Evolutionary conservation across 495 filamentous ascomycete genomes (phyloP), one percentile per base, ranked within the genome.

Genomic region (Aspergillus saccharolyticus): DNA sequence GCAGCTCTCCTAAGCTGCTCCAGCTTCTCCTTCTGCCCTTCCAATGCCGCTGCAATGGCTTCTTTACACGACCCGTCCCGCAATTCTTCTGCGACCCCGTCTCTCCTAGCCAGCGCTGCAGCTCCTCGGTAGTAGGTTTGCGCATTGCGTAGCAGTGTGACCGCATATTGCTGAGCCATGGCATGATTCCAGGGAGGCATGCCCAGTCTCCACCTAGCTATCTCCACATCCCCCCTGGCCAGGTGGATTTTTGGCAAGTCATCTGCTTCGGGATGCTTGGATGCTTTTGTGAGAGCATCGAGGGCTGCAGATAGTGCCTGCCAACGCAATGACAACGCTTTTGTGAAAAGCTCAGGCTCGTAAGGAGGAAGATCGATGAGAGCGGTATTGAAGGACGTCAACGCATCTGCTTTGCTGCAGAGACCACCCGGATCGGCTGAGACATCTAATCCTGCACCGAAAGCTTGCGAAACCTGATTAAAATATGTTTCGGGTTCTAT

Each of bases 51-150:
- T 16, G 66, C 76, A 54, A 81, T 68, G 3, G 77, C 72, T 56
- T 78, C 76, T 59, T 75, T 77, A 46, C 66, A 74, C 4, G 65
- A 59, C 15, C 65, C 80, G 28, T 84, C 78, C n/a, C 63, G 68
- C 57, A 76, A 72, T 60, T 80, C 74, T 12, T 80, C 75, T 4
- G 54, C 52, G 3, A 59, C 69, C 46, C 76, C 69, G 53, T 77
- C 72, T 61, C 70, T 66, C 39, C 72, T 65, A 47, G 75, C 72
- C 22, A 84, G 59, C 33, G 70, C 77, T 45, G 74, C 75, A 1
- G 84, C 85, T 24, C 84, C 84, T 43, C 83, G 74, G 62, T 86
- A 89, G 59, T 82, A 88, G 10, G 83, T 81, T 30, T 80, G 80
- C 3, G 86, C 84, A 61, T 89, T 89, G 42, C 76, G 77, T 19